These are phyloP conservation scores for Sarocladiaceae sp. DNA, from an alignment of 2,329 filamentous ascomycete species.

Conservation along the genomic window DNA sequence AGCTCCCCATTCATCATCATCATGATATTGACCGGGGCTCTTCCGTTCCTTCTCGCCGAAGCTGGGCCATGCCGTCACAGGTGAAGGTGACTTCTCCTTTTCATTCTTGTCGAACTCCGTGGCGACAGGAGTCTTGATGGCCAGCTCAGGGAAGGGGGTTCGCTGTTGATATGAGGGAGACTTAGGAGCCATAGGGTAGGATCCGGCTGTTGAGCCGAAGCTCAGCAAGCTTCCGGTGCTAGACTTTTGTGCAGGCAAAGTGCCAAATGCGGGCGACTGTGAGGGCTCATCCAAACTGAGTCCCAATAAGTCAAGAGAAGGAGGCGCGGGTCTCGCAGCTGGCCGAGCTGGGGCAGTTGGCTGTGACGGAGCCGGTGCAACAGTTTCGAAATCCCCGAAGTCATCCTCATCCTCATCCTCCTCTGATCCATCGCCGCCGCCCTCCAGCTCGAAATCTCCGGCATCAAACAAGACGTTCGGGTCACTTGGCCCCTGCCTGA, in stretches of 20 bases:
- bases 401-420: conserved; percentile 46
- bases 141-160: conserved; percentile 45
- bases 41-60: conserved; percentile 11
- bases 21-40: conserved; percentile 11
- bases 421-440: conserved; percentile 40
- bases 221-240: conserved; percentile 13
- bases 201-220: conserved; percentile 20
- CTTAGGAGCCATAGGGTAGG: conserved; percentile 41
- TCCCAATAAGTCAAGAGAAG: neutral
- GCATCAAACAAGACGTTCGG: conserved; percentile 62
- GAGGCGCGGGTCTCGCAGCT: neutral
- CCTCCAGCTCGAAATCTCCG: conserved; percentile 43
- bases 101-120: conserved; percentile 26
- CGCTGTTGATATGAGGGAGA: conserved; percentile 47
- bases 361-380: conserved; percentile 17
- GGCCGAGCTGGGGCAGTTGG: conserved; percentile 1
- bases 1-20: conserved; percentile 44
- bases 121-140: conserved; percentile 35
- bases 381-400: conserved; percentile 56
- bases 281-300: conserved; percentile 1
- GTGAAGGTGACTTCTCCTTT: conserved; percentile 29
- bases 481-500: conserved; percentile 24
- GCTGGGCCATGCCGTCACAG: conserved; percentile 41
- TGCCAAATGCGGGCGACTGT: conserved; percentile 14
- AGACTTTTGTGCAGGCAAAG: neutral